Evolutionary conservation across 208 protist genomes (phyloP), one percentile per base, ranked within the genome.

Genomic region (Herpetomonas samuelpessoai): DNA sequence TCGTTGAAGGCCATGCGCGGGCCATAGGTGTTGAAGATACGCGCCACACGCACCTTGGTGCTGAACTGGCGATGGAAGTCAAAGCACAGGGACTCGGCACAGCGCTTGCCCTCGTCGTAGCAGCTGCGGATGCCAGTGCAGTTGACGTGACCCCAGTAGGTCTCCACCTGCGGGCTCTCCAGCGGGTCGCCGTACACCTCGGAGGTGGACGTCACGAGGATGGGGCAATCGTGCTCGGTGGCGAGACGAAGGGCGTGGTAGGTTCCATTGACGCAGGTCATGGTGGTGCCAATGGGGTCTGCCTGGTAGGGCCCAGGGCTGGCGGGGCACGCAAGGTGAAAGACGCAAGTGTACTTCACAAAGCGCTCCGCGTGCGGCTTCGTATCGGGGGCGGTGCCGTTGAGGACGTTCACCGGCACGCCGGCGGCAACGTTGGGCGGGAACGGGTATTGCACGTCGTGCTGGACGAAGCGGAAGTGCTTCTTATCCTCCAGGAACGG

Each of bases 21-120:
- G 16, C 97, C 93, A 69, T 97, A 98, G 6, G 97, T 99, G 64
- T 99, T 99, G 75, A 99, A 99, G 67, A 99, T 97, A 27, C 97
- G 88, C 3, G 81, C 94, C 9, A 98, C 88, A 16, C 91, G 77
- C 9, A 97, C 67, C 28, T 96, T 82, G 1, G 91, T 79, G 10
- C 75, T 71, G 35, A 83, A 50, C 39, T 56, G 60, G 29, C 86
- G 65, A 52, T 91, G 51, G 63, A 96, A 98, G 22, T 97, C 93
- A 70, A 95, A 97, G 52, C 65, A 88, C 31, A 98, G 62, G 10
- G 94, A 93, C 71, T 98, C 96, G 0, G 80, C 91, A 27, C 91
- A 82, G 18, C 97, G 86, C 83, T 99, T 99, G 24, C 95, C 97
- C 74, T 99, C 96, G 74, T 98, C 96, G 64, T 98, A 98, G 71